These are phyloP conservation scores for Echites panduratus DNA, from an alignment of 257 asterid genomes.

Conservation along the genomic window DNA sequence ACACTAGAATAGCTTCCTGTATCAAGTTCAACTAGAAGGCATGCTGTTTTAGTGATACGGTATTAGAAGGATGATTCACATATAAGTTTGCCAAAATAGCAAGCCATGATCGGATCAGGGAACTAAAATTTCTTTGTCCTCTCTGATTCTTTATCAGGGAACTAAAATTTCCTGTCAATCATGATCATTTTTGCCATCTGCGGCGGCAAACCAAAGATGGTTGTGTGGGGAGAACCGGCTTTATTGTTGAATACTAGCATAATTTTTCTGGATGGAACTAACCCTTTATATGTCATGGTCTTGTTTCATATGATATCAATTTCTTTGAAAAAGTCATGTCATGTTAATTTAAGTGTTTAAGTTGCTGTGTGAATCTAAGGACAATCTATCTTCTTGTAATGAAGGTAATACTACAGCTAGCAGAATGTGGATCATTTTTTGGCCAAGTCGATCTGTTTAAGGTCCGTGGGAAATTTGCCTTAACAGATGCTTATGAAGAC, in stretches of 20 bases:
- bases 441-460: slow-evolving; percentile 89
- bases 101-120: no score
- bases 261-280: neutral
- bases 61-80: no score
- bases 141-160: no score
- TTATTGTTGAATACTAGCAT: neutral
- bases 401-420: slow-evolving; percentile 83
- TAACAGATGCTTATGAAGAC: slow-evolving; percentile 92
- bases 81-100: no score
- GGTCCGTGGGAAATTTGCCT: slow-evolving; percentile 94
- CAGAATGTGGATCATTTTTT: slow-evolving; percentile 89
- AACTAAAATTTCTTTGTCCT: no score
- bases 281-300: neutral
- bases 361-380: slow-evolving; percentile 3
- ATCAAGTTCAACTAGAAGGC: no score
- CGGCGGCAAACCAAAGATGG: neutral
- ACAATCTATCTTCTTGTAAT: slow-evolving; percentile 17
- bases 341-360: neutral
- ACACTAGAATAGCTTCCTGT: no score
- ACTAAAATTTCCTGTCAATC: neutral
- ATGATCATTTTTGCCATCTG: neutral
- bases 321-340: neutral
- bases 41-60: no score
- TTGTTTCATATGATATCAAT: neutral
- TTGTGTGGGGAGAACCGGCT: neutral